Evolutionary conservation across 2,329 filamentous ascomycete species (phyloP).

Genomic region (Penicillium sp.): DNA sequence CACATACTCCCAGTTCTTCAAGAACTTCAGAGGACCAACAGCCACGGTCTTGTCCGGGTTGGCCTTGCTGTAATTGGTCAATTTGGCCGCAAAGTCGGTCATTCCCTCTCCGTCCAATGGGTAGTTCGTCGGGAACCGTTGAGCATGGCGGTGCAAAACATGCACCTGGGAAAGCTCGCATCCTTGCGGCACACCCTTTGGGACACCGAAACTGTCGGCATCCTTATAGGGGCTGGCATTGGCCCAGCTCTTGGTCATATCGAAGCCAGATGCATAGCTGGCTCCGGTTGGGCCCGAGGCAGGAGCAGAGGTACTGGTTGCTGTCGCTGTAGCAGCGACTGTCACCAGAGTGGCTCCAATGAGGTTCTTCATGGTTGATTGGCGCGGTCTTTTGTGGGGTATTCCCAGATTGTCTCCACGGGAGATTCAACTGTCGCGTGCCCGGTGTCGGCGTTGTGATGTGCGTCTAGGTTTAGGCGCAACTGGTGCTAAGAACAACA

Average conservation of each 20-base stretch:
- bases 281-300: conserved; percentile 25
- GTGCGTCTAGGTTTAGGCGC: background rate
- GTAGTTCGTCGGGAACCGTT: conserved; percentile 53
- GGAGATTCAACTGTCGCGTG: background rate
- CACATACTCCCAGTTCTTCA: conserved; percentile 56
- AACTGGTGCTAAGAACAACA: background rate
- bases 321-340: conserved; percentile 6
- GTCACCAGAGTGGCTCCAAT: conserved; percentile 2
- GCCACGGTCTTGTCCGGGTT: conserved; percentile 38
- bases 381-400: background rate
- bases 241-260: conserved; percentile 33
- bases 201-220: conserved; percentile 25
- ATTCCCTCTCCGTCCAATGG: conserved; percentile 55
- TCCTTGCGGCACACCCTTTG: conserved; percentile 53
- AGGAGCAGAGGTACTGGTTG: conserved; percentile 7
- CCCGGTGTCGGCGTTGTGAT: background rate
- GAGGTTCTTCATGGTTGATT: conserved; percentile 14
- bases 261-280: conserved; percentile 32
- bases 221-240: conserved; percentile 35
- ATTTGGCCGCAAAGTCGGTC: conserved; percentile 51
- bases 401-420: background rate
- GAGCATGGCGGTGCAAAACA: conserved; percentile 57
- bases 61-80: conserved; percentile 48
- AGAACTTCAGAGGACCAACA: conserved; percentile 53
- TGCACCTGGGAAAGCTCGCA: conserved; percentile 60